Evolutionary conservation across 345 rosid species (phyloP).

Genomic region (Eucalyptus sp.): DNA sequence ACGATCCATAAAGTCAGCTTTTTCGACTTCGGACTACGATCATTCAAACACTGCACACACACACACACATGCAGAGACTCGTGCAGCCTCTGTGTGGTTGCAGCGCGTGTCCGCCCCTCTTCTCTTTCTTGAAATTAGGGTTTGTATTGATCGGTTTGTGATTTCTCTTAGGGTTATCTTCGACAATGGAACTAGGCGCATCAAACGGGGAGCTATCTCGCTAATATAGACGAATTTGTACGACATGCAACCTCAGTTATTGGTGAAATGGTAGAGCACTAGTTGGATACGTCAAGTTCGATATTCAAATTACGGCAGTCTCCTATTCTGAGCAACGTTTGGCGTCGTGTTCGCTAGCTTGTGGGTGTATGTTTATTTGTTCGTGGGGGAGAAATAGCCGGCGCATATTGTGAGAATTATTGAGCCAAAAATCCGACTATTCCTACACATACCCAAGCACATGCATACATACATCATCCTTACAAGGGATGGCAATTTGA

Average conservation of each 20-base stretch:
- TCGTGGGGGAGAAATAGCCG: neutral
- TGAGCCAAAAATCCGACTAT: neutral
- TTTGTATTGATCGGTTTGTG: too few species aligned
- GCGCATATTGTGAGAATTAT: neutral
- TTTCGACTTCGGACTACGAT: neutral
- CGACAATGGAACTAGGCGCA: neutral
- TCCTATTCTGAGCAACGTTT: neutral
- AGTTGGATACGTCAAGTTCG: neutral
- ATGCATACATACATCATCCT: neutral
- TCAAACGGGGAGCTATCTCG: neutral
- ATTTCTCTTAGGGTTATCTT: too few species aligned
- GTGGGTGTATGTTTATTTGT: neutral
- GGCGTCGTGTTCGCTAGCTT: neutral
- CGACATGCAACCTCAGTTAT: neutral
- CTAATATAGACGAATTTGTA: neutral
- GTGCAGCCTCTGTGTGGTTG: neutral
- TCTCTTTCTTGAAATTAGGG: too few species aligned
- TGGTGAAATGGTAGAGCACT: neutral
- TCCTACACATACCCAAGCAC: neutral
- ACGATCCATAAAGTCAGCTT: neutral
- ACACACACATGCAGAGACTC: too few species aligned
- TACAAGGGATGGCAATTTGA: neutral
- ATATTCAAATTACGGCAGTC: neutral
- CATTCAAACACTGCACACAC: neutral
- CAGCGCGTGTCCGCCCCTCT: neutral